phyloP scores from a whole-genome alignment of 345 rosid genomes.

The Heritiera littoralis region DNA sequence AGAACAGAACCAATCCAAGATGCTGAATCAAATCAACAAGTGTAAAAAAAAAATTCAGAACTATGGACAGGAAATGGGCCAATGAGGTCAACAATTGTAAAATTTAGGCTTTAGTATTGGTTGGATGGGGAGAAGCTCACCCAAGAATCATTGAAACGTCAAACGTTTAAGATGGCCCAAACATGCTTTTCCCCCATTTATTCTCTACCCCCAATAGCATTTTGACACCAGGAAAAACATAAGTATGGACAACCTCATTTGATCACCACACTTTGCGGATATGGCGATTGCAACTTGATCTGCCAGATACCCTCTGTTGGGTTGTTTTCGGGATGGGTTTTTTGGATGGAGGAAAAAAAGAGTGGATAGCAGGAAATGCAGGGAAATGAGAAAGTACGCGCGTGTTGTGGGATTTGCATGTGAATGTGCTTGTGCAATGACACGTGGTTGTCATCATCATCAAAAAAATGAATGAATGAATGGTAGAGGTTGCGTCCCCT shows the following conservation, averaged over 20 bases:
- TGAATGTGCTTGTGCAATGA: constrained; percentile 17
- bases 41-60: not conserved
- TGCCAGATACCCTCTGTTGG: constrained; percentile 15
- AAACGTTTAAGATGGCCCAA: not conserved
- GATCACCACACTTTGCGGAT: not conserved
- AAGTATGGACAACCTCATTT: not conserved
- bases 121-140: not conserved
- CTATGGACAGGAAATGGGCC: not conserved
- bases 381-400: not conserved
- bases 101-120: not conserved
- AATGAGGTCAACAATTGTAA: not conserved
- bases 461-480: constrained; percentile 17
- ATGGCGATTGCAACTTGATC: constrained; percentile 16
- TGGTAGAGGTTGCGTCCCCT: constrained; percentile 15
- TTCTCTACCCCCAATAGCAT: not conserved
- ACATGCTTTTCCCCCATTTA: not conserved
- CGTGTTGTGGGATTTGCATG: constrained; percentile 5
- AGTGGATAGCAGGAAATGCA: not conserved
- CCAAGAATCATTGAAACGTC: constrained; percentile 1
- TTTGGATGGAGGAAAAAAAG: not conserved
- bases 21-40: not conserved
- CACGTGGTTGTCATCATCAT: constrained; percentile 30
- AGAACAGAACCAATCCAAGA: constrained; percentile 7
- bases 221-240: constrained; percentile 11
- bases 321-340: constrained; percentile 10